Percentiles rank a stretch among this genome's conserved stretches.
Evolutionary conservation across 768 basidiomycete species (phyloP).

Genomic region (Mycena galopus): DNA sequence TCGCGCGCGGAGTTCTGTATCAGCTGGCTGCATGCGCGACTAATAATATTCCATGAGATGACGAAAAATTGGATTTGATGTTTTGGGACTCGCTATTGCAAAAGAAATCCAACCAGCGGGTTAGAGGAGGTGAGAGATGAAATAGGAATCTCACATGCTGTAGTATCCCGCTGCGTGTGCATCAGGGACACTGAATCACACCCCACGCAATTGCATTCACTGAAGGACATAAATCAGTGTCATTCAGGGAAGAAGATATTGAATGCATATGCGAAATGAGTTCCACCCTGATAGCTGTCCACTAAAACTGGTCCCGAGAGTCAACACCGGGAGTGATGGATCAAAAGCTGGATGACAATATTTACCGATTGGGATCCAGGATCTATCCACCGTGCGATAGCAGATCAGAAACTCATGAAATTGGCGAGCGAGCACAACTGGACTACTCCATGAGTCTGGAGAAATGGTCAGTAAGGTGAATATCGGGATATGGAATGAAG

Average conservation of each 20-base stretch:
- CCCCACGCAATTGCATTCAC: background rate
- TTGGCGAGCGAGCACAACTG: background rate
- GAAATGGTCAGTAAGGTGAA: background rate
- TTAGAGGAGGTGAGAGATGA: too few relatives aligned
- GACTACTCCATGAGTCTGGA: background rate
- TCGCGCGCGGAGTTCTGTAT: background rate
- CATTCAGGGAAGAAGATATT: background rate
- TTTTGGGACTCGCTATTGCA: too few relatives aligned
- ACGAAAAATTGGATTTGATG: background rate
- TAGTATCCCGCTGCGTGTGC: background rate
- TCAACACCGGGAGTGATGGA: background rate
- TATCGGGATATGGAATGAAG: background rate
- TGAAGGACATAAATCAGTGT: background rate
- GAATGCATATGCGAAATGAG: background rate
- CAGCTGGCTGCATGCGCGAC: background rate
- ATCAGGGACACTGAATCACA: background rate
- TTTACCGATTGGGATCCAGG: background rate
- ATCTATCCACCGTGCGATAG: background rate
- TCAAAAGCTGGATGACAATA: background rate
- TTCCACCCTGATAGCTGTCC: background rate
- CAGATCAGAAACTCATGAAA: background rate
- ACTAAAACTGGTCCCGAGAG: background rate
- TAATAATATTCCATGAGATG: background rate
- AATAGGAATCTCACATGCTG: too few relatives aligned
- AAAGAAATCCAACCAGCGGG: too few relatives aligned